A percentile compares a stretch with the other conserved stretches of the same genome.
phyloP scores from a whole-genome alignment of 1,284 basidiomycete genomes.

The Melampsora larici-populina region DNA sequence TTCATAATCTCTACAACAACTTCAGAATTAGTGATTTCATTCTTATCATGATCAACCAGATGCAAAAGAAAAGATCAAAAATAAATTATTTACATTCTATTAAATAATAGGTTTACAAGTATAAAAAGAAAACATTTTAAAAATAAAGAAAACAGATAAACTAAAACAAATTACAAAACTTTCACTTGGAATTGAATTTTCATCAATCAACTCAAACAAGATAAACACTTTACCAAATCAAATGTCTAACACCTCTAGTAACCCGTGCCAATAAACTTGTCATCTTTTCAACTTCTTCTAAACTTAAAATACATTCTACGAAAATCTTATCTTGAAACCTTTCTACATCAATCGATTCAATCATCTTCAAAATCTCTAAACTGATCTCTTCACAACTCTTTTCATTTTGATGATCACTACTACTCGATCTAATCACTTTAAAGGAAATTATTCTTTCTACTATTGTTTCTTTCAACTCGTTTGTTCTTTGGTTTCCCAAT shows the following conservation, averaged over 20 bases:
- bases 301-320: conserved; percentile 4
- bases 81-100: too few relatives aligned
- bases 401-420: neutral
- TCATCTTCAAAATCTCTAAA: neutral
- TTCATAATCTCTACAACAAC: too few relatives aligned
- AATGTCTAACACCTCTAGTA: conserved; percentile 30
- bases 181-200: too few relatives aligned
- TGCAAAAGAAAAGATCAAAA: too few relatives aligned
- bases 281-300: conserved; percentile 3
- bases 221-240: conserved; percentile 10
- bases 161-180: too few relatives aligned
- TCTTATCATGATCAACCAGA: too few relatives aligned
- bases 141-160: too few relatives aligned
- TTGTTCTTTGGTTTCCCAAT: neutral
- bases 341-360: neutral
- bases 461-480: neutral
- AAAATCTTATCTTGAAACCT: neutral
- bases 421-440: conserved; percentile 1
- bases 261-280: conserved; percentile 6
- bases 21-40: too few relatives aligned
- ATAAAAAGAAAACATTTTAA: too few relatives aligned
- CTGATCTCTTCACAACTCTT: neutral
- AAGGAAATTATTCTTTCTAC: conserved; percentile 8
- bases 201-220: neutral
- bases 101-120: too few relatives aligned